A percentile compares a stretch with the other conserved stretches of the same genome.
phyloP scores from a whole-genome alignment of 371 early-diverging fungal species.

The Mucor mucedo region DNA sequence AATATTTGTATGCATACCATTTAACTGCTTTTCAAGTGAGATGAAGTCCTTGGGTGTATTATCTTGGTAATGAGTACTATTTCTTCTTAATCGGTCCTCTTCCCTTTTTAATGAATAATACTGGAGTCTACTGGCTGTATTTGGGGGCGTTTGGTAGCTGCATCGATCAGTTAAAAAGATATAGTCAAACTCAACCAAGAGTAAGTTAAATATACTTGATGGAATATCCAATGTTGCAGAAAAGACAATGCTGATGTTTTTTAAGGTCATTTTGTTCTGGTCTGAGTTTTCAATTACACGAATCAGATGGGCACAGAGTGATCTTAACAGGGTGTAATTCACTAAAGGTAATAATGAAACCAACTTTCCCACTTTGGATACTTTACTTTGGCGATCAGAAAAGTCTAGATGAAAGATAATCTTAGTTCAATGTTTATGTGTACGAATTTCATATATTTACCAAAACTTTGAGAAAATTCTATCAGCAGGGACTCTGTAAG shows the following conservation, averaged over 20 bases:
- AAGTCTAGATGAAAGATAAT: constrained; percentile 54
- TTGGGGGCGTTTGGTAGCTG: background rate
- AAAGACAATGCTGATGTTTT: constrained; percentile 95
- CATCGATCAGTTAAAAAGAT: constrained; percentile 72
- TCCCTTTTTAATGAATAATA: constrained; percentile 12
- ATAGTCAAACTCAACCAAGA: constrained; percentile 87
- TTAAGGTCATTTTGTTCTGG: constrained; percentile 91
- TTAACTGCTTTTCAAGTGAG: constrained; percentile 42
- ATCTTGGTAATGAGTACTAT: constrained; percentile 53
- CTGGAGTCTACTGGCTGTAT: background rate
- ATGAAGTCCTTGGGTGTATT: constrained; percentile 50
- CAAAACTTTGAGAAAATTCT: constrained; percentile 81
- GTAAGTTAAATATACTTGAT: constrained; percentile 83
- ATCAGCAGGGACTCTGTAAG: constrained; percentile 79
- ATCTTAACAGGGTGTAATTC: constrained; percentile 90
- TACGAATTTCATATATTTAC: constrained; percentile 31
- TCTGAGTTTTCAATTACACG: constrained; percentile 82
- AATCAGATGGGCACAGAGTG: constrained; percentile 87
- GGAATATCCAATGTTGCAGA: constrained; percentile 93
- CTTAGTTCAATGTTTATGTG: background rate
- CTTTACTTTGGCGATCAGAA: constrained; percentile 70
- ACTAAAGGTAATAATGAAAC: constrained; percentile 79
- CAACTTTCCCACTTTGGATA: constrained; percentile 78
- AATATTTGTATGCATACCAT: constrained; percentile 17
- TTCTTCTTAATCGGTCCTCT: constrained; percentile 39